Evolutionary conservation across 176 grass and related monocot species (phyloP).

Genomic region (Elymus sibiricus): DNA sequence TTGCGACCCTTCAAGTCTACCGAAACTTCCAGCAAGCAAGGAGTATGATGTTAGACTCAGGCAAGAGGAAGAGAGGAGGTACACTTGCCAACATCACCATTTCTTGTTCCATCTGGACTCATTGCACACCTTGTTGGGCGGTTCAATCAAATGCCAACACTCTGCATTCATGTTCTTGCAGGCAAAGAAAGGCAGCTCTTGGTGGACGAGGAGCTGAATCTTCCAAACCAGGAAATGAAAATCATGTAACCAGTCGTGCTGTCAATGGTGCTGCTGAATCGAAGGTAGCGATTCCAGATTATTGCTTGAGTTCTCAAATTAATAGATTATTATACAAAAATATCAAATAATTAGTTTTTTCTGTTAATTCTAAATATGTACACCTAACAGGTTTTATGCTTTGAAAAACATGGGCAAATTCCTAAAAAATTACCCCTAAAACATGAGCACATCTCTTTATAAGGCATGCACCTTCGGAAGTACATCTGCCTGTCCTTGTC

Average conservation of each 20-base stretch:
- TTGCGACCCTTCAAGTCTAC: slow-evolving; percentile 69
- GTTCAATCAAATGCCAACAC: slow-evolving; percentile 17
- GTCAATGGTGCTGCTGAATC: slow-evolving; percentile 38
- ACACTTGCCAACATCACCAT: not conserved
- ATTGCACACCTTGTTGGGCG: slow-evolving; percentile 4
- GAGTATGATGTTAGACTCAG: slow-evolving; percentile 81
- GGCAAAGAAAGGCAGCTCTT: slow-evolving; percentile 47
- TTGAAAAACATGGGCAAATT: not conserved
- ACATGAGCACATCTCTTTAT: not conserved
- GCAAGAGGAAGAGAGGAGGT: slow-evolving; percentile 69
- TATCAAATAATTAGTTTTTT: not conserved
- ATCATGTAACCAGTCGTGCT: slow-evolving; percentile 30
- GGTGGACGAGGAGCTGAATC: slow-evolving; percentile 54
- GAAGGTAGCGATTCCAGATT: slow-evolving; percentile 38
- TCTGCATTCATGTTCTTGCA: slow-evolving; percentile 30
- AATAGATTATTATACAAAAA: not conserved
- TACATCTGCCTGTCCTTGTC: not conserved
- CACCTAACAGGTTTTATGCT: not conserved
- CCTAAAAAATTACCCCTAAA: slow-evolving; percentile 1
- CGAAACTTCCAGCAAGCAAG: slow-evolving; percentile 91
- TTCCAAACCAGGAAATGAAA: slow-evolving; percentile 52
- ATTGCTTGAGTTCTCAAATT: not conserved
- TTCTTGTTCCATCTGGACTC: slow-evolving; percentile 4
- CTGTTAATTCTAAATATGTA: not conserved
- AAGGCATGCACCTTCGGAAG: not conserved